These are phyloP conservation scores for Penicillium manginii DNA, from an alignment of 495 filamentous ascomycete species.

Conservation along the genomic window DNA sequence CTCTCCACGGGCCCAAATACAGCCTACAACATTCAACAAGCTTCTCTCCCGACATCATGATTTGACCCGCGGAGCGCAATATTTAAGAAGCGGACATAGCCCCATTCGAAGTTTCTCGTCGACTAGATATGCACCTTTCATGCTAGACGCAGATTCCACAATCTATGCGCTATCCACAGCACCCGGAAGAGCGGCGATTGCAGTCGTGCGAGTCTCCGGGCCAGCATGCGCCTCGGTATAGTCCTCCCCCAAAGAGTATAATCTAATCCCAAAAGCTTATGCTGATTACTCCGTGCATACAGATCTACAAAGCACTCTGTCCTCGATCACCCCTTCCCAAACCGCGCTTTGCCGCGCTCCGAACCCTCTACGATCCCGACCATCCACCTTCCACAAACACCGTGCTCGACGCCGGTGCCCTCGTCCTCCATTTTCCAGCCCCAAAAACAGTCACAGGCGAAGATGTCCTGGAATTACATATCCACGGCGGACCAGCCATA, in stretches of 20 bases:
- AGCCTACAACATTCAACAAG: slow-evolving; percentile 10
- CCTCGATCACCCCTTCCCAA: slow-evolving; percentile 64
- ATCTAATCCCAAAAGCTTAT: slow-evolving; percentile 5
- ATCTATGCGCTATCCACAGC: slow-evolving; percentile 94
- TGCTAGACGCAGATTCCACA: slow-evolving; percentile 55
- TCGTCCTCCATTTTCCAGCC: slow-evolving; percentile 85
- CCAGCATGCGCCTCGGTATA: slow-evolving; percentile 71
- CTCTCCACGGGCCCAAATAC: slow-evolving; percentile 26
- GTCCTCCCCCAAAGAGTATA: slow-evolving; percentile 4
- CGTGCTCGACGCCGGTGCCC: slow-evolving; percentile 78
- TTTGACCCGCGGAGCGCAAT: slow-evolving; percentile 7
- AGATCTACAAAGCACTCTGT: slow-evolving; percentile 82
- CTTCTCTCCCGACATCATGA: slow-evolving; percentile 17
- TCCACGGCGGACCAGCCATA: slow-evolving; percentile 90
- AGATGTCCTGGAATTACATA: slow-evolving; percentile 87
- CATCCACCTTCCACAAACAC: slow-evolving; percentile 36
- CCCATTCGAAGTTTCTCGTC: slow-evolving; percentile 32
- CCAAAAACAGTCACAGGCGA: slow-evolving; percentile 90
- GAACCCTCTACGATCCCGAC: slow-evolving; percentile 73
- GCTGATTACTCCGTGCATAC: slow-evolving; percentile 8
- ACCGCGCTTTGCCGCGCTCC: slow-evolving; percentile 75
- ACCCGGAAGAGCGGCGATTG: slow-evolving; percentile 85
- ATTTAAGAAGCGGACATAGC: slow-evolving; percentile 1
- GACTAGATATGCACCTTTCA: slow-evolving; percentile 15
- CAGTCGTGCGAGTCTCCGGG: slow-evolving; percentile 87